phyloP scores from a whole-genome alignment of 192 early-diverging fungal species.

The Kickxella alabastrina region DNA sequence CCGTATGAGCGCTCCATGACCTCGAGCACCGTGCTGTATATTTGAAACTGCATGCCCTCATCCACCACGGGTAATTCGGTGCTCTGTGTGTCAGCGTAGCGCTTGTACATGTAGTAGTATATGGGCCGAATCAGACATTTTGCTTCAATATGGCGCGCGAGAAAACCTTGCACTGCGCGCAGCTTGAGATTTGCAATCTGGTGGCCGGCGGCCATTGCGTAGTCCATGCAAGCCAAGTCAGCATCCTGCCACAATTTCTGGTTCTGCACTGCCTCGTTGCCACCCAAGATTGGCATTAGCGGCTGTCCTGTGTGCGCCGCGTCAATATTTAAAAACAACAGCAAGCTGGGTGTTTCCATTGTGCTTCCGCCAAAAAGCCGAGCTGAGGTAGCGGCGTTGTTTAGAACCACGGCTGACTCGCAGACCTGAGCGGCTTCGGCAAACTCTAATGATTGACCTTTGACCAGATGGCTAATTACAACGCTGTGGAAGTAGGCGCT shows the following conservation, averaged over 20 bases:
- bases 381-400: slow-evolving; percentile 27
- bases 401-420: slow-evolving; percentile 31
- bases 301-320: slow-evolving; percentile 5
- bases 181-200: slow-evolving; percentile 20
- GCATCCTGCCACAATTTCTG: slow-evolving; percentile 5
- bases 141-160: slow-evolving; percentile 7
- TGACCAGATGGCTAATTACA: slow-evolving; percentile 23
- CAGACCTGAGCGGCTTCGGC: slow-evolving; percentile 15
- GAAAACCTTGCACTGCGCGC: slow-evolving; percentile 6
- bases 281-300: slow-evolving; percentile 8
- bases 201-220: slow-evolving; percentile 21
- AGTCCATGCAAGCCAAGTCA: slow-evolving; percentile 14
- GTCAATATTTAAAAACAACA: slow-evolving; percentile 22
- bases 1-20: slow-evolving; percentile 13
- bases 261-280: not conserved
- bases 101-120: slow-evolving; percentile 25
- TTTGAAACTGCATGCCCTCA: slow-evolving; percentile 33
- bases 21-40: slow-evolving; percentile 32
- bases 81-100: slow-evolving; percentile 1
- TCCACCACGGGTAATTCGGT: slow-evolving; percentile 13
- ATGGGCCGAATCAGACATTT: slow-evolving; percentile 36
- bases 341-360: too few relatives aligned
- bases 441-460: slow-evolving; percentile 3
- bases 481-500: slow-evolving; percentile 32
- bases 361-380: too few relatives aligned